Percentiles rank a stretch among this genome's conserved stretches.
Conservation (phyloP, 1,139 yeast species). For the Pichia sorboxylosa region DNA sequence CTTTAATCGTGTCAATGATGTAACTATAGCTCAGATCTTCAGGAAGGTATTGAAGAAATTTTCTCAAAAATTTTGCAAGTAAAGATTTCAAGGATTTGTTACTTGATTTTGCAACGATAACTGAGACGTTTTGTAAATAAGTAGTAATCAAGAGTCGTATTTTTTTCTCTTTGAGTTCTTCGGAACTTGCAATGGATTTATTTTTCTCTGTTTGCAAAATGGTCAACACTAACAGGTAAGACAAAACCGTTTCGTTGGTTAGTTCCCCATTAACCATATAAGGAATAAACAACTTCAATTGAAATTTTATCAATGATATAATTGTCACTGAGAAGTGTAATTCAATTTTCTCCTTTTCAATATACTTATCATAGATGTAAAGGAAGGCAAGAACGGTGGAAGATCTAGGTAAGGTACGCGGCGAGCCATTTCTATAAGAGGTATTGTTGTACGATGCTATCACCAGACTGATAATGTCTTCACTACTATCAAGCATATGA, state of each 20-base stretch:
- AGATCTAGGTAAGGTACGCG: constrained; percentile 19
- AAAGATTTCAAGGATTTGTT: constrained; percentile 10
- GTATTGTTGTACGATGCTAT: constrained; percentile 25
- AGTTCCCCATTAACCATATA: constrained; percentile 15
- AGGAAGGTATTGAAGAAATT: constrained; percentile 42
- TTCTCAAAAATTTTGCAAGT: constrained; percentile 40
- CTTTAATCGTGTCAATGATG: constrained; percentile 49
- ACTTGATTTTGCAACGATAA: constrained; percentile 24
- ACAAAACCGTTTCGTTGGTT: constrained; percentile 10
- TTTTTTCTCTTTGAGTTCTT: not conserved
- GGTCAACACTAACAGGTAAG: constrained; percentile 13
- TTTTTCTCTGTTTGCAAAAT: constrained; percentile 3
- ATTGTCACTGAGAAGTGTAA: constrained; percentile 6
- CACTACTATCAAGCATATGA: constrained; percentile 12
- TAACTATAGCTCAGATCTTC: constrained; percentile 50
- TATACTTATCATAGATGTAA: constrained; percentile 19
- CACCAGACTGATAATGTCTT: constrained; percentile 28
- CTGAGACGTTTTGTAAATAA: constrained; percentile 36
- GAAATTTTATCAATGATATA: constrained; percentile 17
- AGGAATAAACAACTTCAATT: constrained; percentile 18
- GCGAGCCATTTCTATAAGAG: constrained; percentile 7
- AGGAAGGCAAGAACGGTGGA: constrained; percentile 24
- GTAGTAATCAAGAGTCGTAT: constrained; percentile 17
- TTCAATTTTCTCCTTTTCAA: constrained; percentile 7
- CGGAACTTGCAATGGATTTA: not conserved